Evolutionary conservation across 2,329 filamentous ascomycete genomes (phyloP), one percentile per base, ranked within the genome.

Genomic region (Pseudocercospora musae): DNA sequence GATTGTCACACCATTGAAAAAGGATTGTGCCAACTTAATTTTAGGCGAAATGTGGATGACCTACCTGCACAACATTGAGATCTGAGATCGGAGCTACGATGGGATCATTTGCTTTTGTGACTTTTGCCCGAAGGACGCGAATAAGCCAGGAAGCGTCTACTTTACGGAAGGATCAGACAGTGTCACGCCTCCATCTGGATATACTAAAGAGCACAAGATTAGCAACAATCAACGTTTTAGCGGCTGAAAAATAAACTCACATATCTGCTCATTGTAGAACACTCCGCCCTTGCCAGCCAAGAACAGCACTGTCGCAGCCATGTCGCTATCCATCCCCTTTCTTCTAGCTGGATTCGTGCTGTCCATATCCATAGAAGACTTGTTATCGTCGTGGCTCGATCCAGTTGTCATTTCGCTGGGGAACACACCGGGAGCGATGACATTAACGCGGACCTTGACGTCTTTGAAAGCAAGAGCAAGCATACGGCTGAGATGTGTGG

Each of bases 201-300:
- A 33, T 33, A 33, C 31, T 33, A 5, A 3, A 31, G 31, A 15
- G 11, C 31, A 33, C 1, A 31, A 13, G 1, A 10, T 33, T 33
- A 33, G 31, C 31, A 2, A 10, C 5, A 11, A 33, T 33, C 9
- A 15, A 33, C 1, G 3, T 5, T 10, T 11, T 2, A 15, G 3
- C 11, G 0, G 11, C 15, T n/a, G n/a, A 11, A 4, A 33, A 15
- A 4, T 13, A 11, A 3, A 33, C 31, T 15, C 31, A 33, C 31
- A 5, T 13, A 83, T 78, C 71, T 84, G 82, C 49, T 82, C 80
- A 50, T 85, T 84, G 63, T 82, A 80, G 64, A 84, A 84, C 0
- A 79, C 67, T 2, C 82, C 82, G 29, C 80, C 81, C 27, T 76
- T 78, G 0, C 82, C 80, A 44, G 81, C 82, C 48, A 84, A 71